phyloP scores from a whole-genome alignment of 2,329 filamentous ascomycete species.

The Penicillium frequentans region DNA sequence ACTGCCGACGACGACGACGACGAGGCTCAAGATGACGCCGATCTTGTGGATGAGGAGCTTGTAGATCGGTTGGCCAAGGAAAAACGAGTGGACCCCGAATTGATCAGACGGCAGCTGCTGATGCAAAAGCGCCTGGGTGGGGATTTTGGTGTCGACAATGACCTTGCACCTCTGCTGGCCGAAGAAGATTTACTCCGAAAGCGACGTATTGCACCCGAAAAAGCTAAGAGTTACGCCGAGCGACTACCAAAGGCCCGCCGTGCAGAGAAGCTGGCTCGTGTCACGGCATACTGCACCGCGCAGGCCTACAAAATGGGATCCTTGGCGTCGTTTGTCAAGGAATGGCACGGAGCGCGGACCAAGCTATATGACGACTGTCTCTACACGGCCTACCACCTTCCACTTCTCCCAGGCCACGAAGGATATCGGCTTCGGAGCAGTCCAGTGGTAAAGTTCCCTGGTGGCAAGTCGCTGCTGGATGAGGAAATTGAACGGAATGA shows the following conservation, averaged over 20 bases:
- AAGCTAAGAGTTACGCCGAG: constrained; percentile 89
- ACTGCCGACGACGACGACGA: constrained; percentile 37
- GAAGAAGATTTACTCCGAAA: constrained; percentile 65
- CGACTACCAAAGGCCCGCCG: constrained; percentile 83
- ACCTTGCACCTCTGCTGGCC: constrained; percentile 49
- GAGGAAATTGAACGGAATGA: constrained; percentile 96
- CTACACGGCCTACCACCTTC: constrained; percentile 92
- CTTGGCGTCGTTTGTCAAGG: constrained; percentile 84
- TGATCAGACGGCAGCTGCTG: constrained; percentile 32
- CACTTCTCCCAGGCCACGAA: constrained; percentile 78
- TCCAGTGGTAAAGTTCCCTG: constrained; percentile 87
- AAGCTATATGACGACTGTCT: constrained; percentile 98
- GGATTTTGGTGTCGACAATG: constrained; percentile 59
- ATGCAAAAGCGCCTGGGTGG: constrained; percentile 39
- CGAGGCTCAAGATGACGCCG: constrained; percentile 24
- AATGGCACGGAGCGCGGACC: constrained; percentile 84
- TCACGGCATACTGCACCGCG: constrained; percentile 95
- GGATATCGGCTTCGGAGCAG: constrained; percentile 88
- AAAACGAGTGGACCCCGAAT: constrained; percentile 35
- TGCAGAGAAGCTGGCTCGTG: constrained; percentile 80
- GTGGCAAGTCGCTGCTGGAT: constrained; percentile 88
- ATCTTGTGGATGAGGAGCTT: constrained; percentile 38
- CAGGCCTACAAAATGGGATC: constrained; percentile 87
- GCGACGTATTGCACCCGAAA: constrained; percentile 48
- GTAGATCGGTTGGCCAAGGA: constrained; percentile 34